Conservation (phyloP, 2,329 filamentous ascomycete species). For the Pseudogymnoascus sp. region DNA sequence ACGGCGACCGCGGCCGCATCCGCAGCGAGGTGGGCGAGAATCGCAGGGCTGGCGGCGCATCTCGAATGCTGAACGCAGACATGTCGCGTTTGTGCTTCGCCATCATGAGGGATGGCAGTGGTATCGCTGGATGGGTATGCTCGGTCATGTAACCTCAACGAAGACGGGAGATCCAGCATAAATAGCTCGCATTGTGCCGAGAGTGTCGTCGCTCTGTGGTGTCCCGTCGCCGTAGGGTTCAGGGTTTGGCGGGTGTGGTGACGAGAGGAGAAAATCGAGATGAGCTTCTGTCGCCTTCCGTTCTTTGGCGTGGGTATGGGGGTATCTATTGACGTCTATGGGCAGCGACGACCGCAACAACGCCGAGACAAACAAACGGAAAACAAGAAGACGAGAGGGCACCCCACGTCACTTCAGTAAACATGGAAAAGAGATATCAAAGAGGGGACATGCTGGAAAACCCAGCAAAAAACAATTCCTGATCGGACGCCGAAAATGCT, state of each 20-base stretch:
- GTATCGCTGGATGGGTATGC: neutral
- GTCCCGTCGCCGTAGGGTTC: neutral
- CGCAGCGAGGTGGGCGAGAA: slow-evolving; percentile 4
- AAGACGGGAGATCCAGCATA: slow-evolving; percentile 7
- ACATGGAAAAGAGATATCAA: neutral
- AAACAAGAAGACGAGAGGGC: neutral
- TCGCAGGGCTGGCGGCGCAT: slow-evolving; percentile 4
- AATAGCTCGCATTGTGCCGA: slow-evolving; percentile 7
- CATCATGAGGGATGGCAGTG: neutral
- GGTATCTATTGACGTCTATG: slow-evolving; percentile 5
- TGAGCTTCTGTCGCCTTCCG: neutral
- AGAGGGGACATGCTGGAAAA: slow-evolving; percentile 8
- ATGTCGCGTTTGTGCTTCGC: slow-evolving; percentile 6
- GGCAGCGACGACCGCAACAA: neutral
- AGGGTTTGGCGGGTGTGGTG: neutral
- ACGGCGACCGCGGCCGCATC: slow-evolving; percentile 1
- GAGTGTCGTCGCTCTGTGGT: neutral
- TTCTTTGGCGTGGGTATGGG: slow-evolving; percentile 1
- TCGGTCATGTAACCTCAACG: neutral
- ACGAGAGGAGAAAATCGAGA: neutral
- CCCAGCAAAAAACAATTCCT: slow-evolving; percentile 3
- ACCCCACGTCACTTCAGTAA: neutral
- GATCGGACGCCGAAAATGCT: neutral
- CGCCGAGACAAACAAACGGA: neutral
- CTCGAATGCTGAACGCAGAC: slow-evolving; percentile 3